A percentile compares a stretch with the other conserved stretches of the same genome.
Conservation (phyloP, 1,139 yeast genomes). For the Debaryomyces subglobosus region DNA sequence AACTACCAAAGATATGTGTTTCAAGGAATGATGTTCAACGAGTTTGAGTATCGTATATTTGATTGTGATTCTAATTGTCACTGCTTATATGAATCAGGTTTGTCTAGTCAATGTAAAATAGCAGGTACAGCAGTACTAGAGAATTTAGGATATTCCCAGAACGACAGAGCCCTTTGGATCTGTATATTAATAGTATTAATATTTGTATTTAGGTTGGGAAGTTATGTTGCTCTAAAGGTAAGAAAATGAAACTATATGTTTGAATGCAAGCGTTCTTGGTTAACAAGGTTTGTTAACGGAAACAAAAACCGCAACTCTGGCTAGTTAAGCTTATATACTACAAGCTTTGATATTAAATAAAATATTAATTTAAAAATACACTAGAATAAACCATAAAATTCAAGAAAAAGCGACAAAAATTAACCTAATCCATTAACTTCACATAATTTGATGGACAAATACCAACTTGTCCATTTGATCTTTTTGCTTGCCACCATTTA, state of each 20-base stretch:
- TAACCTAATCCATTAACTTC: constrained; percentile 53
- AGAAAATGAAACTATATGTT: background rate
- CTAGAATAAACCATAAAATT: constrained; percentile 3
- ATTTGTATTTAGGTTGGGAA: constrained; percentile 24
- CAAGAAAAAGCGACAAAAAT: constrained; percentile 1
- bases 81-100: constrained; percentile 35
- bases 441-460: constrained; percentile 96
- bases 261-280: background rate
- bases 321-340: background rate
- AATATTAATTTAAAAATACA: constrained; percentile 2
- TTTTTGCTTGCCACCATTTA: constrained; percentile 98
- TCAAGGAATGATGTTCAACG: constrained; percentile 48
- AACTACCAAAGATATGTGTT: constrained; percentile 44
- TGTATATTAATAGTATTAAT: constrained; percentile 35
- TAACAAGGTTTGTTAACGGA: background rate
- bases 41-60: constrained; percentile 30
- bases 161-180: constrained; percentile 34
- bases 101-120: constrained; percentile 32
- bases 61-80: constrained; percentile 35
- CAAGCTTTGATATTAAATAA: background rate
- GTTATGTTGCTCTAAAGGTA: constrained; percentile 10
- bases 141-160: constrained; percentile 29
- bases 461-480: constrained; percentile 89
- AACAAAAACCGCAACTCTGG: background rate
- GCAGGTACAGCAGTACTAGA: constrained; percentile 33